Evolutionary conservation across 257 asterid species (phyloP).

Genomic region (Solanum dulcamara): DNA sequence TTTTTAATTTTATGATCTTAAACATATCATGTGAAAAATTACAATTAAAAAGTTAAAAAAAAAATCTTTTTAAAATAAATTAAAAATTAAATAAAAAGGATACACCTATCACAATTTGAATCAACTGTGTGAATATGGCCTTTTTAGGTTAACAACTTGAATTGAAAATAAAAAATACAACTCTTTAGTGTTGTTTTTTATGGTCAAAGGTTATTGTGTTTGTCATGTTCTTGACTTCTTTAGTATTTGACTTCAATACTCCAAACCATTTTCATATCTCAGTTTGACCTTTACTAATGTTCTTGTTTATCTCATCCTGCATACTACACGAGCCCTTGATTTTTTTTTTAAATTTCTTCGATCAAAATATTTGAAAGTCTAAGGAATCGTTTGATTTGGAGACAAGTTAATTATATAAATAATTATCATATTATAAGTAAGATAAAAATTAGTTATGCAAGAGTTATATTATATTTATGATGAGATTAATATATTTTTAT

Average conservation of each 20-base stretch:
- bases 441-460: not conserved
- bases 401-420: not conserved
- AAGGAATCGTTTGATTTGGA: not conserved
- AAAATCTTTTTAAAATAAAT: not conserved
- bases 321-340: not conserved
- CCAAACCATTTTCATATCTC: not conserved
- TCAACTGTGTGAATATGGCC: not conserved
- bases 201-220: not conserved
- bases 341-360: not conserved
- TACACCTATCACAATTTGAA: not conserved
- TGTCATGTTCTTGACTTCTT: not conserved
- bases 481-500: no score
- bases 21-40: rapidly evolving
- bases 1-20: not conserved
- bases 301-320: not conserved
- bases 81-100: not conserved
- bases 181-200: not conserved
- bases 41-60: not conserved
- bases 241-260: not conserved
- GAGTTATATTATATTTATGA: not conserved
- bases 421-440: not conserved
- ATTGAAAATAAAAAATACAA: not conserved
- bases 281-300: not conserved
- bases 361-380: no score
- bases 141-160: not conserved